Base-by-base conservation (phyloP, 73 alveolate genomes). In the Breviolum minutum region DNA sequence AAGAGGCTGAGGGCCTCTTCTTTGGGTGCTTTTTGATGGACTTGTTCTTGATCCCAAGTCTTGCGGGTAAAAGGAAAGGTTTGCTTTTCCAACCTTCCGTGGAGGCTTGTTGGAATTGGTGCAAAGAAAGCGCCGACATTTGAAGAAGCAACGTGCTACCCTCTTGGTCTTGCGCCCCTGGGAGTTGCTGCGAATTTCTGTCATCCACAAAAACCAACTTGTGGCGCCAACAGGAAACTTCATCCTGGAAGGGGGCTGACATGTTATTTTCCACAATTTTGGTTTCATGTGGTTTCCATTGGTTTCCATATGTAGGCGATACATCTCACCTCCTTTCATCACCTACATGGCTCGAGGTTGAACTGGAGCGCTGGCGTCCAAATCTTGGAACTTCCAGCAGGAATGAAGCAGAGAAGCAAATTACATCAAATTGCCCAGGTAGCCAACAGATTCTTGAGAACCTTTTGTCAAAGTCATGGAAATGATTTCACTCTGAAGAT, bases 71-170 rank as follows among this genome's bases (percentile, higher is more conserved):
- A 40, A 40, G 54, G 54, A 40, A 40, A 2, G 54, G 3, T 40
- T 40, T 0, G 3, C 0, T 40, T 40, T 40, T 40, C 54, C 54
- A 40, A 40, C 54, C 54, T n/a, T n/a, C n/a, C 54, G 5, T 40
- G 54, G 54, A 92, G 98, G 98, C 66, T 20, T 92, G 80, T 29
- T 80, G 91, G 98, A 92, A 68, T 68, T 92, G 79, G 87, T 81
- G 80, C 98, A 92, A 30, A 54, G 19, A 66, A 80, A 81, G 82
- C 98, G 98, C 60, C 98, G 98, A 48, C 98, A 92, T 60, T 48
- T 92, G 90, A 92, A 92, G 82, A 92, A 92, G 91, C 98, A 92
- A 48, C 77, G 98, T 5, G 98, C 98, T 17, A 69, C 90, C 7
- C 98, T 92, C 7, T 40, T 92, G 98, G 98, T 91, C 12, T 27